A percentile compares a stretch with the other conserved stretches of the same genome.
phyloP scores from a whole-genome alignment of 1,284 basidiomycete species.

The Sanghuangporus weigelae region DNA sequence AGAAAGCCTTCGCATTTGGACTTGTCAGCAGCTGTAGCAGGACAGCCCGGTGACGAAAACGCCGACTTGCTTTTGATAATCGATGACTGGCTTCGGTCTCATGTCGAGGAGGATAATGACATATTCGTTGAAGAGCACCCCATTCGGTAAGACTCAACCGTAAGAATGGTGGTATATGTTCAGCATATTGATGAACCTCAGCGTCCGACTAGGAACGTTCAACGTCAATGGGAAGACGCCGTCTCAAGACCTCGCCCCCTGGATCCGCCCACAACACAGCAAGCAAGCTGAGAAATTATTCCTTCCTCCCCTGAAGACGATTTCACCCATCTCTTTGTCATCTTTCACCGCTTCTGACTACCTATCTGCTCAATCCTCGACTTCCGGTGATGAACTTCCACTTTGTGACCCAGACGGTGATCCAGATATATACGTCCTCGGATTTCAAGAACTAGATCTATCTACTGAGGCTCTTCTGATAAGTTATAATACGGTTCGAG shows the following conservation, averaged over 20 bases:
- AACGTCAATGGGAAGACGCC: constrained; percentile 74
- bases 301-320: constrained; percentile 32
- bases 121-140: constrained; percentile 17
- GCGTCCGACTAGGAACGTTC: constrained; percentile 68
- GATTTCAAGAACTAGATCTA: constrained; percentile 72
- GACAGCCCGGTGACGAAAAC: constrained; percentile 53
- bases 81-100: constrained; percentile 54
- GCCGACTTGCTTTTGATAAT: constrained; percentile 51
- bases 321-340: constrained; percentile 18
- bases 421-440: constrained; percentile 64
- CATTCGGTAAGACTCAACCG: constrained; percentile 22
- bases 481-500: constrained; percentile 50
- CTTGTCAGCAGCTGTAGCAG: constrained; percentile 56
- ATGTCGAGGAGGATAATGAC: constrained; percentile 30
- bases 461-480: constrained; percentile 72
- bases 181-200: constrained; percentile 22
- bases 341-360: constrained; percentile 1
- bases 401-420: constrained; percentile 30
- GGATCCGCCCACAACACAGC: constrained; percentile 30
- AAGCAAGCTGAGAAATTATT: constrained; percentile 23
- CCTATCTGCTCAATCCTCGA: background rate
- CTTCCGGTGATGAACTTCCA: background rate
- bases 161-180: background rate
- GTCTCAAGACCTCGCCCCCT: constrained; percentile 56
- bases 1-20: constrained; percentile 41